Evolutionary conservation across 768 basidiomycete species (phyloP), one percentile per base, ranked within the genome.

Genomic region (Mycena crocata): DNA sequence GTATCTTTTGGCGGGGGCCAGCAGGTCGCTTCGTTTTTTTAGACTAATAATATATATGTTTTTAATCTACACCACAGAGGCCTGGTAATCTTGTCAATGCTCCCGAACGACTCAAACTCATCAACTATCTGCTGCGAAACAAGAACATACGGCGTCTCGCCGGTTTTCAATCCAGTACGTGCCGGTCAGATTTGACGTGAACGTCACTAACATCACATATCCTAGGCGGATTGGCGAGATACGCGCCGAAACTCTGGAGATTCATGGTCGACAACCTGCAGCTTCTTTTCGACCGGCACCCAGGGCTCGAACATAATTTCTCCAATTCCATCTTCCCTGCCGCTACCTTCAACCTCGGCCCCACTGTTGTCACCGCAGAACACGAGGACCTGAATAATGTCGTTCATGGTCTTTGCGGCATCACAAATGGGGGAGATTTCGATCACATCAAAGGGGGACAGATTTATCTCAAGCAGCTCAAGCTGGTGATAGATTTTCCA

Each of bases 401-500:
- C 35, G 55, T 62, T 2, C 42, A 49, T 14, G 62, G 63, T 4
- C 48, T 32, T 7, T 75, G 74, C 65, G 46, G 51, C 0, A 64
- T 75, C 32, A 70, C 66, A 5, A 52, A 67, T 2, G 34, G 51
- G 5, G 73, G 71, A n/a, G n/a, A 34, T 24, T 74, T 64, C 58
- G 51, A 75, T 49, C 62, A 63, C n/a, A 28, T 24, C 19, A 37
- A 17, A 7, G 69, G 73, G 14, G 73, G 71, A 2, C 62, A 72
- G 40, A n/a, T 75, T 7, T 52, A 69, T 19, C 50, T 75, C 1
- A 57, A 54, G 14, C 64, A 72, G 17, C 30, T 69, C 24, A 59
- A 64, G 5, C 58, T 74, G 35, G 31, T 71, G 17, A 46, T 74
- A 14, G 64, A 66, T 23, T 71, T 72, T 51, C 74, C 71, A 8